Evolutionary conservation across 2,329 filamentous ascomycete species (phyloP).

Genomic region (Pyrenochaeta sp.): DNA sequence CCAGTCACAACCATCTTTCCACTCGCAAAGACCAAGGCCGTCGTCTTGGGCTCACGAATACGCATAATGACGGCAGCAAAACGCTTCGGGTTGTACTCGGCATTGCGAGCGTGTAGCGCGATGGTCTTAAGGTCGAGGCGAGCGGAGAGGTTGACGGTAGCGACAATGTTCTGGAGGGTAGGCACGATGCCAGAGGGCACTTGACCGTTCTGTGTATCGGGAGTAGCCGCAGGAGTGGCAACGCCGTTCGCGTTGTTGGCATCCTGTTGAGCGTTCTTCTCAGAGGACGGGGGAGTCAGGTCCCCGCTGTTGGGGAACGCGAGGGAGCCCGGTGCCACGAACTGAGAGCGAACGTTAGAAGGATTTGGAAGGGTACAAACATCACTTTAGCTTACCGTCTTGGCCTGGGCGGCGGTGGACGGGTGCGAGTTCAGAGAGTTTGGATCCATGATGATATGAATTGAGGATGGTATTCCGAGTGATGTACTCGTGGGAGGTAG

Average conservation of each 20-base stretch:
- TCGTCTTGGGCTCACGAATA: constrained; percentile 98
- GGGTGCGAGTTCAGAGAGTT: constrained; percentile 86
- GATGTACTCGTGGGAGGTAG: constrained; percentile 36
- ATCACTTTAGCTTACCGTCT: constrained; percentile 64
- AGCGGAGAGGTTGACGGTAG: constrained; percentile 99
- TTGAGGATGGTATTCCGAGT: constrained; percentile 37
- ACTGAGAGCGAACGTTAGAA: constrained; percentile 41
- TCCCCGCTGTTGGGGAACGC: constrained; percentile 87
- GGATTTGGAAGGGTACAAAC: constrained; percentile 14
- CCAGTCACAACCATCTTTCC: constrained; percentile 99
- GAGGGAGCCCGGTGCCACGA: constrained; percentile 89
- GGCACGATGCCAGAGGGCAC: constrained; percentile 72
- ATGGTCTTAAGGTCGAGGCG: constrained; percentile 98
- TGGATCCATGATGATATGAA: constrained; percentile 72
- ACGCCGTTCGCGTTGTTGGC: constrained; percentile 70
- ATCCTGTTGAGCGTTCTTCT: constrained; percentile 68
- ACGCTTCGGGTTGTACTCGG: constrained; percentile 99
- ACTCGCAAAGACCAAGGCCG: constrained; percentile 94
- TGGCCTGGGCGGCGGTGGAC: constrained; percentile 88
- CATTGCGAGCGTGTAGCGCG: constrained; percentile 95
- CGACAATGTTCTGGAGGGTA: constrained; percentile 79
- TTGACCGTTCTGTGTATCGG: constrained; percentile 72
- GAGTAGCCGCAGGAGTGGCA: constrained; percentile 90
- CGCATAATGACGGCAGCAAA: constrained; percentile 99
- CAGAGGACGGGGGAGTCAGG: constrained; percentile 79